Evolutionary conservation across 139 green algal genomes (phyloP), one percentile per base, ranked within the genome.

Genomic region (Spirogloea muscicola): DNA sequence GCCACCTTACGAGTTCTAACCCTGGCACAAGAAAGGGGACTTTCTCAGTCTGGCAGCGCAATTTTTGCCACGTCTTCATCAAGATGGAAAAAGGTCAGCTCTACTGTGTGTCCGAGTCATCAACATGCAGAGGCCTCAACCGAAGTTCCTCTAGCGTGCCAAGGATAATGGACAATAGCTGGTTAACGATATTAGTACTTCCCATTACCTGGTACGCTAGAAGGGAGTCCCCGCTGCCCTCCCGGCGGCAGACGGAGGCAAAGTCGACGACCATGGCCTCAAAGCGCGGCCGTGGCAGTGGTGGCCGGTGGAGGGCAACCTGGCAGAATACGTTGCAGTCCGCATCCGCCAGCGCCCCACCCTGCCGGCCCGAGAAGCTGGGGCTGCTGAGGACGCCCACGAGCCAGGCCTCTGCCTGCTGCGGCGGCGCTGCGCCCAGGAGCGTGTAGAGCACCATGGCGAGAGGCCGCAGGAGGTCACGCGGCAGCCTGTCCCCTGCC

Each of bases 171-270:
- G n/a, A n/a, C n/a, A n/a, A n/a, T n/a, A n/a, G n/a, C n/a, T n/a
- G n/a, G n/a, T n/a, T n/a, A n/a, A n/a, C n/a, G n/a, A n/a, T n/a
- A n/a, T n/a, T n/a, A n/a, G n/a, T n/a, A n/a, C n/a, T n/a, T n/a
- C n/a, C n/a, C n/a, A n/a, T n/a, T n/a, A 92, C 46, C 61, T 92
- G 83, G 40, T 93, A 93, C 2, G 82, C 83, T n/a, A 92, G 71
- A 73, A 93, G 71, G 9, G 85, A 82, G 58, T 93, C 89, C 0
- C 37, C 51, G 5, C 65, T 84, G n/a, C 82, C 83, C 58, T 92
- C 85, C 1, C 87, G 77, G 0, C 89, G 72, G 1, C 81, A 73
- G 3, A 93, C 49, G 34, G 74, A 66, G 13, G 83, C 88, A 72
- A 92, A 88, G 59, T 93, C 89, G 7, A 67, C 38, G 7, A 91